phyloP scores from a whole-genome alignment of 2,329 filamentous ascomycete genomes.

The Aureobasidium sp. region DNA sequence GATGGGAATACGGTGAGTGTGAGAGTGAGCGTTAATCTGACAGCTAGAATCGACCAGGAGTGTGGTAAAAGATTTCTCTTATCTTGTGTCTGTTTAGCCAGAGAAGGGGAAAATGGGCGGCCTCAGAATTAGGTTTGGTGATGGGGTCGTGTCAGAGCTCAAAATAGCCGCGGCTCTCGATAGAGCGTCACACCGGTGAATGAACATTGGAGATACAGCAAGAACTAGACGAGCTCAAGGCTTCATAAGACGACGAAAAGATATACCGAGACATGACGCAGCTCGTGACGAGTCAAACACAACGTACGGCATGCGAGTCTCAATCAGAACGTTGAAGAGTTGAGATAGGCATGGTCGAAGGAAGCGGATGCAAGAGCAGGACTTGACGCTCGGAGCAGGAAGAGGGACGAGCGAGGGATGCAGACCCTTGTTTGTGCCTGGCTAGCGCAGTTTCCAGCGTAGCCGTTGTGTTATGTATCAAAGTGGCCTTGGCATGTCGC shows the following conservation, averaged over 20 bases:
- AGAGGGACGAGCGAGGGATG: neutral
- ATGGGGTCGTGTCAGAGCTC: constrained; percentile 2
- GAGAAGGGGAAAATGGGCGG: neutral
- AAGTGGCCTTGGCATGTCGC: neutral
- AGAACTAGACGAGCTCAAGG: neutral
- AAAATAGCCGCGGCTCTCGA: constrained; percentile 1
- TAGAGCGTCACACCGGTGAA: neutral
- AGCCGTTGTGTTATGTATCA: constrained; percentile 7
- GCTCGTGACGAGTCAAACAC: neutral
- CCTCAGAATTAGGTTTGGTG: neutral
- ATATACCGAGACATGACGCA: constrained; percentile 9
- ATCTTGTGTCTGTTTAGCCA: neutral
- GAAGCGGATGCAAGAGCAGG: neutral
- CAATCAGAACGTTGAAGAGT: constrained; percentile 1
- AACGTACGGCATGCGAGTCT: neutral
- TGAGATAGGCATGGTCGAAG: neutral
- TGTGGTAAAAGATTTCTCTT: neutral
- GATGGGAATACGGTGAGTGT: neutral
- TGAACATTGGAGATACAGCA: neutral
- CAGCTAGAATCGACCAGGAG: neutral
- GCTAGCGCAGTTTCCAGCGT: neutral
- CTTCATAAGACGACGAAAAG: neutral
- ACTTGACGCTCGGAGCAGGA: neutral
- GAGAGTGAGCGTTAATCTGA: too few relatives aligned
- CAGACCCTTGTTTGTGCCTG: neutral